Evolutionary conservation across 2,329 filamentous ascomycete species (phyloP).

Genomic region (Lasiodiplodia gonubiensis): DNA sequence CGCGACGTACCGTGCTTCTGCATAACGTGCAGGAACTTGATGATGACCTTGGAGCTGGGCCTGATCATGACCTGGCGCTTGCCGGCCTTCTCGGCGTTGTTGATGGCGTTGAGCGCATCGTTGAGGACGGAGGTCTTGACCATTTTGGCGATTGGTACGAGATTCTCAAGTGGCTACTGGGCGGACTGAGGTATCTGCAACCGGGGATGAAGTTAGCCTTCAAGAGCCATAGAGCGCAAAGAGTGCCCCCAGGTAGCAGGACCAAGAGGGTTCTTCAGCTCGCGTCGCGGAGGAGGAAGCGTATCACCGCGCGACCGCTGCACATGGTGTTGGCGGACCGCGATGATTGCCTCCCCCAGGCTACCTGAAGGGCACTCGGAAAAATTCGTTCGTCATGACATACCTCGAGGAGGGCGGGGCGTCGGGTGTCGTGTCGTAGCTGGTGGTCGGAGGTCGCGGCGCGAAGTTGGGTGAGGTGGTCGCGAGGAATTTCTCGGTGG

Average conservation of each 20-base stretch:
- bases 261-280: slow-evolving; percentile 71
- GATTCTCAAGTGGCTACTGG: slow-evolving; percentile 76
- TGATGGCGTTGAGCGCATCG: slow-evolving; percentile 98
- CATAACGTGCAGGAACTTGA: slow-evolving; percentile 99
- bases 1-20: slow-evolving; percentile 92
- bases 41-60: slow-evolving; percentile 98
- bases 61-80: slow-evolving; percentile 99
- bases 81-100: slow-evolving; percentile 99
- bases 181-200: slow-evolving; percentile 66
- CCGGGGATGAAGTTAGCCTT: slow-evolving; percentile 61
- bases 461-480: slow-evolving; percentile 11
- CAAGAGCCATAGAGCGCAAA: slow-evolving; percentile 68
- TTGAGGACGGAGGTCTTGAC: slow-evolving; percentile 99
- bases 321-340: slow-evolving; percentile 13
- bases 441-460: slow-evolving; percentile 21
- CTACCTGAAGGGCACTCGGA: slow-evolving; percentile 58
- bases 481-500: slow-evolving; percentile 20
- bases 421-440: slow-evolving; percentile 31
- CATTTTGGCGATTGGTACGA: slow-evolving; percentile 81
- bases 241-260: slow-evolving; percentile 65
- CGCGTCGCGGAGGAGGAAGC: slow-evolving; percentile 56
- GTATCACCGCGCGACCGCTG: slow-evolving; percentile 46
- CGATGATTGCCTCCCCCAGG: slow-evolving; percentile 54
- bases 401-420: slow-evolving; percentile 43
- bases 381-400: slow-evolving; percentile 34